Conservation (phyloP, 2,329 filamentous ascomycete species). For the Capronia epimyces region DNA sequence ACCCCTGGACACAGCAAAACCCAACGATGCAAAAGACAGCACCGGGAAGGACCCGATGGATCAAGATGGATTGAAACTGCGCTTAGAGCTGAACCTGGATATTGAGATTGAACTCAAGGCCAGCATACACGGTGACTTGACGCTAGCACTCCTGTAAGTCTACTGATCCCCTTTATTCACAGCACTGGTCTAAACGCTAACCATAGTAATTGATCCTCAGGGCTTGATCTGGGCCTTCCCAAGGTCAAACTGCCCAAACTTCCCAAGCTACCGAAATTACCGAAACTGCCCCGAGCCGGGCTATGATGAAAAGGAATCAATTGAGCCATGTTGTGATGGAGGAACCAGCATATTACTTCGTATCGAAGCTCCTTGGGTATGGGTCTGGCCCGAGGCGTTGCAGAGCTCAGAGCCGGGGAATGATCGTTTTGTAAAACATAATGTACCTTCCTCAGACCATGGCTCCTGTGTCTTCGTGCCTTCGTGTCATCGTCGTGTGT, state of each 20-base stretch:
- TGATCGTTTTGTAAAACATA: slow-evolving; percentile 5
- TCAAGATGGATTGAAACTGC: slow-evolving; percentile 55
- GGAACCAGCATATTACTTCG: not conserved
- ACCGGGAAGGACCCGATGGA: slow-evolving; percentile 35
- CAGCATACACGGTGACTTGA: slow-evolving; percentile 77
- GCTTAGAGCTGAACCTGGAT: slow-evolving; percentile 72
- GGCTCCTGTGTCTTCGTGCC: not conserved
- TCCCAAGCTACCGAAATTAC: slow-evolving; percentile 15
- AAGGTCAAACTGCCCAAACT: slow-evolving; percentile 25
- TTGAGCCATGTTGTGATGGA: not conserved
- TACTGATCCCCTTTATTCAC: not conserved
- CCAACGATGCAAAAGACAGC: slow-evolving; percentile 44
- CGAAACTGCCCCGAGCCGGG: slow-evolving; percentile 2
- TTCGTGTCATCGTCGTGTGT: not conserved
- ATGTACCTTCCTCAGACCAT: not conserved
- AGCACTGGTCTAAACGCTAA: slow-evolving; percentile 20
- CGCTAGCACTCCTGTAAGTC: slow-evolving; percentile 69
- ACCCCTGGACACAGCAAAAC: slow-evolving; percentile 37
- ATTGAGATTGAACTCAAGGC: slow-evolving; percentile 82
- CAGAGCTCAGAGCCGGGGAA: not conserved
- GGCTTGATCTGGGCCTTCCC: slow-evolving; percentile 22
- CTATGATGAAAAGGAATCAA: slow-evolving; percentile 9
- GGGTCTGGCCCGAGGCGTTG: not conserved
- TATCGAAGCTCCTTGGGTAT: not conserved
- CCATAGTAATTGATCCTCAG: slow-evolving; percentile 25